A percentile compares a stretch with the other conserved stretches of the same genome.
phyloP scores from a whole-genome alignment of 805 yeast genomes.

The Vanderwaltozyma verrucispora region DNA sequence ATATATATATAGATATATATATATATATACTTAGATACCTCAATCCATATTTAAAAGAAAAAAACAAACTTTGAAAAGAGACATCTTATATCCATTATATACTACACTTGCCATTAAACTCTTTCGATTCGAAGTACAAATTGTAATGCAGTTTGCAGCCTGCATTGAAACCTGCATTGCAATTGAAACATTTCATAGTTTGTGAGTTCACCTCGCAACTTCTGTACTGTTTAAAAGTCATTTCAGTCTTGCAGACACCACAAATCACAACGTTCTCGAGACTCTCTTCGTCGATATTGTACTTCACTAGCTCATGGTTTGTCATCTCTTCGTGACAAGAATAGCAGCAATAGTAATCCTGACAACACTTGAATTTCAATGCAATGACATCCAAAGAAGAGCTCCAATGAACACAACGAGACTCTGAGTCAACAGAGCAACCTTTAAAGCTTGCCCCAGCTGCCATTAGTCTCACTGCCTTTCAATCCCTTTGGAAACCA shows the following conservation, averaged over 20 bases:
- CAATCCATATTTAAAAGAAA: no score
- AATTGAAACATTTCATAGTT: slow-evolving; percentile 13
- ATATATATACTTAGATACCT: no score
- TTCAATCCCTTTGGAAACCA: no score
- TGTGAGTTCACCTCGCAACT: background rate
- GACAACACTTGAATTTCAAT: slow-evolving; percentile 23
- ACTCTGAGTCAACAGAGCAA: slow-evolving; percentile 15
- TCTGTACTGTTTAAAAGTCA: slow-evolving; percentile 21
- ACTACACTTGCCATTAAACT: no score
- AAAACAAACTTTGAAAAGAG: no score
- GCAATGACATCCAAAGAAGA: slow-evolving; percentile 23
- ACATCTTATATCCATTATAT: no score
- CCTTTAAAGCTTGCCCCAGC: slow-evolving; percentile 9
- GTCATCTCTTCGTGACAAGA: slow-evolving; percentile 20
- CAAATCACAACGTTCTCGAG: slow-evolving; percentile 17
- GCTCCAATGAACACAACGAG: slow-evolving; percentile 28
- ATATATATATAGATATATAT: no score
- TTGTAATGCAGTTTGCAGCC: slow-evolving; percentile 26
- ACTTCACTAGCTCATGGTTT: slow-evolving; percentile 11
- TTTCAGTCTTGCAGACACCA: slow-evolving; percentile 21
- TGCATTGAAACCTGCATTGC: slow-evolving; percentile 23
- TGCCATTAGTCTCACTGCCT: background rate
- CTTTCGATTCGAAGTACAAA: slow-evolving; percentile 16
- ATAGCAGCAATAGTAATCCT: slow-evolving; percentile 21
- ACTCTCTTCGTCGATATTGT: slow-evolving; percentile 5